These are phyloP conservation scores for Pisolithus tinctorius DNA, from an alignment of 768 basidiomycete genomes.

Conservation along the genomic window DNA sequence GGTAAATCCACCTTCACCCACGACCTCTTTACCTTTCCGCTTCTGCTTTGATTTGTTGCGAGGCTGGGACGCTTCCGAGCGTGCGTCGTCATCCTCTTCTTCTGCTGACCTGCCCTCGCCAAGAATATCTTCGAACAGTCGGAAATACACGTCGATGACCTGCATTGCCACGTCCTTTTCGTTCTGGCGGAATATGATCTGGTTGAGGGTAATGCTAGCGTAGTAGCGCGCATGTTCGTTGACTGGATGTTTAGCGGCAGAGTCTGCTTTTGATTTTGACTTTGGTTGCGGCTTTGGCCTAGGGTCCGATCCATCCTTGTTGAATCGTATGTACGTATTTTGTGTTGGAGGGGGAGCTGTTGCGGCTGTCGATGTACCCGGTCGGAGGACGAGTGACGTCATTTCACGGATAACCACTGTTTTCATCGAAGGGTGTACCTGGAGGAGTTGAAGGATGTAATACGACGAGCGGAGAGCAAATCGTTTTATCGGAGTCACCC, in stretches of 20 bases:
- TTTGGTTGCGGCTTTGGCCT: conserved; percentile 1
- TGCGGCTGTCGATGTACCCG: conserved; percentile 31
- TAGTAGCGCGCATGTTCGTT: conserved; percentile 86
- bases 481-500: conserved; percentile 85
- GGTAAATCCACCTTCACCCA: conserved; percentile 58
- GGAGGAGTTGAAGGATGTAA: conserved; percentile 82
- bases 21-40: conserved; percentile 35
- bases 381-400: conserved; percentile 64
- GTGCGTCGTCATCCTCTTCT: conserved; percentile 17
- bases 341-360: conserved; percentile 12
- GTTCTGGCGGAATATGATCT: conserved; percentile 63
- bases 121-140: conserved; percentile 85
- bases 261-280: conserved; percentile 11
- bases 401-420: conserved; percentile 82
- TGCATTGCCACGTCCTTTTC: conserved; percentile 72
- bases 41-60: conserved; percentile 15
- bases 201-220: conserved; percentile 89
- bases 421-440: conserved; percentile 93
- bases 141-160: conserved; percentile 88
- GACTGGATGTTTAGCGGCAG: conserved; percentile 35
- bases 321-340: conserved; percentile 49
- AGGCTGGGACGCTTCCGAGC: conserved; percentile 26
- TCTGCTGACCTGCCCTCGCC: conserved; percentile 43
- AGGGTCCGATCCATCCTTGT: conserved; percentile 23
- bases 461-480: conserved; percentile 89